Percentiles rank a stretch among this genome's conserved stretches.
Evolutionary conservation across 176 grass and related monocot species (phyloP).

Genomic region (Cenchrus fungigraminus): DNA sequence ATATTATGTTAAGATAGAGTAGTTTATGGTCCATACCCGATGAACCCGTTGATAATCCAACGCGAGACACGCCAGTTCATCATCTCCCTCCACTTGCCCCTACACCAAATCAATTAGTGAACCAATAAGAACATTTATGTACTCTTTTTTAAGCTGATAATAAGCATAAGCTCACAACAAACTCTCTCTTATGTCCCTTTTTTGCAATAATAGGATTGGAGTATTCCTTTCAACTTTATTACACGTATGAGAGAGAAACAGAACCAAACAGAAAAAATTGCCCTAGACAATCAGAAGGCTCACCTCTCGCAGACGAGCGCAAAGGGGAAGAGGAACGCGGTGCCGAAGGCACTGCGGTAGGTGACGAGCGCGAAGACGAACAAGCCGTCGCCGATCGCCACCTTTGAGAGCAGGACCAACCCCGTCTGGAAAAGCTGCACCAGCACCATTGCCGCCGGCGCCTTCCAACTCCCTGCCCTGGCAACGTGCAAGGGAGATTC

Average conservation of each 20-base stretch:
- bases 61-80: constrained; percentile 19
- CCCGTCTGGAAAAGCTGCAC: constrained; percentile 53
- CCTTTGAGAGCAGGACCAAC: constrained; percentile 57
- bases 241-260: too few relatives aligned
- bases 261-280: too few relatives aligned
- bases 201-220: too few relatives aligned
- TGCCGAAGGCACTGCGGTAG: constrained; percentile 49
- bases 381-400: constrained; percentile 42
- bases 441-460: constrained; percentile 41
- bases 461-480: constrained; percentile 26
- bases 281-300: too few relatives aligned
- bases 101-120: neutral
- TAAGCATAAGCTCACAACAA: neutral
- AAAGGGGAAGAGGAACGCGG: constrained; percentile 41
- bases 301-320: constrained; percentile 43
- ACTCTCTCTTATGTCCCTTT: too few relatives aligned
- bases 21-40: constrained; percentile 37
- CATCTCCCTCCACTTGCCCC: constrained; percentile 50
- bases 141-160: neutral
- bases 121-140: neutral
- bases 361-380: constrained; percentile 53
- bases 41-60: constrained; percentile 60
- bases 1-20: too few relatives aligned
- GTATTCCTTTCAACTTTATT: too few relatives aligned
- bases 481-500: too few relatives aligned